Evolutionary conservation across 345 rosid species (phyloP).

Genomic region (Lumnitzera racemosa): DNA sequence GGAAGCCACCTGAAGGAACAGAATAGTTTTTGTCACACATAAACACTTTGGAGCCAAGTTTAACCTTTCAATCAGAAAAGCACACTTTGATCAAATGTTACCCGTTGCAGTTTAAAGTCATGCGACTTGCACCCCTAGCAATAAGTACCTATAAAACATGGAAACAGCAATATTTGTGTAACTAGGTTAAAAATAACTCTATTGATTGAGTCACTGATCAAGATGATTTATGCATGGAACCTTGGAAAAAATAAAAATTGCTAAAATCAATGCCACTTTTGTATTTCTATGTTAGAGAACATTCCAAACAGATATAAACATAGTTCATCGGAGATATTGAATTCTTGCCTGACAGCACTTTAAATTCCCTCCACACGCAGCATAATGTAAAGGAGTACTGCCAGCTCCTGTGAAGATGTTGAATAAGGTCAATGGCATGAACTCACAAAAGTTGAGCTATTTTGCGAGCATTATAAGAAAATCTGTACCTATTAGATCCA

Average conservation of each 20-base stretch:
- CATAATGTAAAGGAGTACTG: slow-evolving; percentile 94
- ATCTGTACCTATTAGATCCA: slow-evolving; percentile 89
- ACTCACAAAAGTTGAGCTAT: no score
- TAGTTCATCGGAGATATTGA: neutral
- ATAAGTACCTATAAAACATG: slow-evolving; percentile 61
- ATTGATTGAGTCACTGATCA: neutral
- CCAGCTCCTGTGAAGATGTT: slow-evolving; percentile 66
- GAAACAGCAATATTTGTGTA: slow-evolving; percentile 4
- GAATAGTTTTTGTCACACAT: neutral
- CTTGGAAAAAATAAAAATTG: neutral
- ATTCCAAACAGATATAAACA: no score
- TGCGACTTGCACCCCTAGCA: slow-evolving; percentile 73
- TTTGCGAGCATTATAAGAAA: neutral
- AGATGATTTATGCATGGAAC: neutral
- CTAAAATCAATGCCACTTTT: no score
- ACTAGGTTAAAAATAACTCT: slow-evolving; percentile 3
- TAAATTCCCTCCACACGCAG: slow-evolving; percentile 95
- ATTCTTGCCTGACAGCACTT: slow-evolving; percentile 90
- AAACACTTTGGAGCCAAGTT: neutral
- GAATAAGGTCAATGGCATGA: neutral
- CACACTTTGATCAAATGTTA: slow-evolving; percentile 16
- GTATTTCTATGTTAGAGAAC: no score
- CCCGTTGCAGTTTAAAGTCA: slow-evolving; percentile 90
- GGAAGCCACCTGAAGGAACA: slow-evolving; percentile 76
- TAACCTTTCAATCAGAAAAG: neutral